These are phyloP conservation scores for Aspergillus sp. DNA, from an alignment of 2,329 filamentous ascomycete genomes.

Conservation along the genomic window DNA sequence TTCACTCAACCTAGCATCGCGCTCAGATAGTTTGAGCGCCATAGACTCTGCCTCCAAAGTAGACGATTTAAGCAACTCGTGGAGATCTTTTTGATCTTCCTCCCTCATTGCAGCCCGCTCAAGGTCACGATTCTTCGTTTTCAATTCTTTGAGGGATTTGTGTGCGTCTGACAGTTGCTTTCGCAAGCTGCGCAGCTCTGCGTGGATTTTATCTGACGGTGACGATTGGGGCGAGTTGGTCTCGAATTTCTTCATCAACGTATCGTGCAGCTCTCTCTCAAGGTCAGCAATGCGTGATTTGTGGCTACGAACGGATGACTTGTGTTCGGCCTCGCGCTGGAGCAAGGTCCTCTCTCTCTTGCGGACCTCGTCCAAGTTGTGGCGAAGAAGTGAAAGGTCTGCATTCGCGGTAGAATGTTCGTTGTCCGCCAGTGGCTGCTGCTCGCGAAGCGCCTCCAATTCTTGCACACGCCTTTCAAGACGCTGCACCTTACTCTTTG, in stretches of 20 bases:
- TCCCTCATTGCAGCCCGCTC: conserved; percentile 47
- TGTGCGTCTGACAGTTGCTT: conserved; percentile 58
- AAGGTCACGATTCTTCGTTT: conserved; percentile 45
- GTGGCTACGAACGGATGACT: conserved; percentile 57
- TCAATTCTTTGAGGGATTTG: conserved; percentile 55
- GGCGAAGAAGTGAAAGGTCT: conserved; percentile 58
- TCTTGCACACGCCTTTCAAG: conserved; percentile 55
- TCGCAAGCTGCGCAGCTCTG: conserved; percentile 56
- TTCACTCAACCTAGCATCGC: conserved; percentile 60
- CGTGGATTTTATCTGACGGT: conserved; percentile 35
- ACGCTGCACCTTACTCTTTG: conserved; percentile 60
- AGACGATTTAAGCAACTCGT: conserved; percentile 44
- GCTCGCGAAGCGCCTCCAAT: conserved; percentile 49
- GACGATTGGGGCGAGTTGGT: conserved; percentile 52
- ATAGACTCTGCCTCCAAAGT: conserved; percentile 57
- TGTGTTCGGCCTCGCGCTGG: conserved; percentile 62
- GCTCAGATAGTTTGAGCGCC: conserved; percentile 66
- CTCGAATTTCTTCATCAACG: conserved; percentile 48
- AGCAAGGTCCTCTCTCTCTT: conserved; percentile 62
- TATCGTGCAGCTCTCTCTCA: conserved; percentile 63
- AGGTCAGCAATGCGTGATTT: conserved; percentile 63
- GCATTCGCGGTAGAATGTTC: conserved; percentile 28
- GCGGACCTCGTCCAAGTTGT: conserved; percentile 60
- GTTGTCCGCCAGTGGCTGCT: conserved; percentile 43
- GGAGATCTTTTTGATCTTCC: conserved; percentile 40